Conservation (phyloP, 257 asterid species). For the Salvia hispanica region DNA sequence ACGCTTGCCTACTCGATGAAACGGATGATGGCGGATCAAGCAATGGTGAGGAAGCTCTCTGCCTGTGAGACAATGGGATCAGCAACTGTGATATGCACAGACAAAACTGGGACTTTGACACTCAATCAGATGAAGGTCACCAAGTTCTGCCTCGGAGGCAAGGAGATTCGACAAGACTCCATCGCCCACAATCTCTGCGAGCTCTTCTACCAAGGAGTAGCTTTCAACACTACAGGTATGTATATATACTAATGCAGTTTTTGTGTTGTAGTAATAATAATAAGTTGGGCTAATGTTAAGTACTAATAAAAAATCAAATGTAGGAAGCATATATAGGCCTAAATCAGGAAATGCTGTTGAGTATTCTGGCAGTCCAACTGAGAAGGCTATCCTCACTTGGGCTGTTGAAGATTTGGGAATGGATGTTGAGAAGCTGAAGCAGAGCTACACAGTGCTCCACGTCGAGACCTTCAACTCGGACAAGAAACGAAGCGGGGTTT, state of each 20-base stretch:
- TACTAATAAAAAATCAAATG: background rate
- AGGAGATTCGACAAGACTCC: conserved; percentile 21
- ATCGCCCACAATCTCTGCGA: conserved; percentile 36
- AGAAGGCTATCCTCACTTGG: conserved; percentile 60
- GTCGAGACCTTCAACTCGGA: conserved; percentile 50
- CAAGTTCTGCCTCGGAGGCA: conserved; percentile 40
- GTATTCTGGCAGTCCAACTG: conserved; percentile 49
- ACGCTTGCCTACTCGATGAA: conserved; percentile 62
- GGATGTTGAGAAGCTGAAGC: conserved; percentile 42
- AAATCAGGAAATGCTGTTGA: conserved; percentile 36
- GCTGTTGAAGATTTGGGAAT: conserved; percentile 42
- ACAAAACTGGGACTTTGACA: conserved; percentile 60
- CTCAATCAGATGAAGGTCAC: conserved; percentile 53
- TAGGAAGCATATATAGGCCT: conserved; percentile 38
- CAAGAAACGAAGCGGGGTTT: conserved; percentile 45
- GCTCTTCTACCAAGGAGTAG: conserved; percentile 47
- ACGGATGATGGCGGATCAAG: conserved; percentile 59
- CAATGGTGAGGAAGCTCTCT: conserved; percentile 66
- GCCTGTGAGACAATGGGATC: conserved; percentile 72
- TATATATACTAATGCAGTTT: background rate
- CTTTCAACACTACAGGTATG: conserved; percentile 44
- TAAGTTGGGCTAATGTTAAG: background rate
- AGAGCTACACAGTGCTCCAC: conserved; percentile 33
- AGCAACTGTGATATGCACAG: conserved; percentile 68
- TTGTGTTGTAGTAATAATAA: too few species aligned